Conservation (phyloP, 208 protist species). For the Wallacemonas collosoma region DNA sequence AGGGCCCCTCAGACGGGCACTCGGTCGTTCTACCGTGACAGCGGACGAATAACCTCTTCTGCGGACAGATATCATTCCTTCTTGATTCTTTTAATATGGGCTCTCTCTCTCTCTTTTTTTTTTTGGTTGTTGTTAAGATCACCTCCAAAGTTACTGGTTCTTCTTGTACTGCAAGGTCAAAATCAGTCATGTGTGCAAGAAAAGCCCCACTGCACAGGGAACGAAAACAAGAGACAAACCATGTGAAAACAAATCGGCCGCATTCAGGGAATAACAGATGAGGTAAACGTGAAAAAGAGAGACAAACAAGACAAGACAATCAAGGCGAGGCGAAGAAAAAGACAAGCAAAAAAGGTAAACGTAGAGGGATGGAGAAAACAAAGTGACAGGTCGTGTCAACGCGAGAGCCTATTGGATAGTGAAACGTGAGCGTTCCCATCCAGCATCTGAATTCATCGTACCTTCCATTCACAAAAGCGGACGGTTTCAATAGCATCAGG, state of each 20-base stretch:
- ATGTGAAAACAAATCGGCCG: neutral
- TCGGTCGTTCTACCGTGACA: too few species aligned
- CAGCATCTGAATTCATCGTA: neutral
- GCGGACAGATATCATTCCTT: too few species aligned
- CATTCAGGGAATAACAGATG: conserved; percentile 13
- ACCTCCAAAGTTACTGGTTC: too few species aligned
- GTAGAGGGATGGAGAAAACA: neutral
- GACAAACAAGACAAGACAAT: too few species aligned
- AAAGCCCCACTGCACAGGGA: neutral
- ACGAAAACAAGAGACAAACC: neutral
- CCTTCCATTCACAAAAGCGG: neutral
- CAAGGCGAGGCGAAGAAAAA: neutral
- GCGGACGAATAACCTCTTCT: too few species aligned
- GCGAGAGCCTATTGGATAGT: too few species aligned
- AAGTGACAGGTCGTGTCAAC: neutral
- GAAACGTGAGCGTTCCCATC: too few species aligned
- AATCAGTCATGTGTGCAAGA: neutral
- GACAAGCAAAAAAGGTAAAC: conserved; percentile 16
- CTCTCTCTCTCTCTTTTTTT: too few species aligned
- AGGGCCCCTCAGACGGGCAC: too few species aligned
- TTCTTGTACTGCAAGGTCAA: neutral
- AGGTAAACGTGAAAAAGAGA: neutral
- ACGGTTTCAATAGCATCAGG: neutral
- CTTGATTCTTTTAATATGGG: too few species aligned
- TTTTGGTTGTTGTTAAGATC: too few species aligned